Evolutionary conservation across 305 asterid genomes (phyloP).

Genomic region (Caryopteris hybrid): DNA sequence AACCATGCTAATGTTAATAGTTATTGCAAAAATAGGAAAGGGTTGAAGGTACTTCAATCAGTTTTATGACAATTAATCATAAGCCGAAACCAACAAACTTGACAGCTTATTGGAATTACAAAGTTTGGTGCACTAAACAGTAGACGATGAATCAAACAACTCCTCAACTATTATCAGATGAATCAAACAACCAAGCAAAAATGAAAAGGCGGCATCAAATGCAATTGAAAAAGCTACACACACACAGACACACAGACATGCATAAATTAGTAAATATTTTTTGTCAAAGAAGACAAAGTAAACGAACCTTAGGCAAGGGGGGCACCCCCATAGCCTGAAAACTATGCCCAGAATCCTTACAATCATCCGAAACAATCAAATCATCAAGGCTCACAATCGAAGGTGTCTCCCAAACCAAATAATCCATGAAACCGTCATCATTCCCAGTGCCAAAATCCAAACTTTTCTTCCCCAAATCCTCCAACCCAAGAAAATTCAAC

Average conservation of each 20-base stretch:
- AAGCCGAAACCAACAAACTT: too few relatives aligned
- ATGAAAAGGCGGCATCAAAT: not conserved
- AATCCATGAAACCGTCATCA: constrained; percentile 45
- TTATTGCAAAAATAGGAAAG: too few relatives aligned
- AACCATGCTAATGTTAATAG: not conserved
- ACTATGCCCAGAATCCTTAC: constrained; percentile 32
- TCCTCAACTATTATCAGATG: not conserved
- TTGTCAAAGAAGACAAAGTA: not conserved
- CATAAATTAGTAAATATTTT: not conserved
- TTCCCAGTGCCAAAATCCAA: constrained; percentile 24
- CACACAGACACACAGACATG: not conserved
- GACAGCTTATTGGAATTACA: too few relatives aligned
- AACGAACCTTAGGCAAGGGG: constrained; percentile 86
- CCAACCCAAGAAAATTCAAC: constrained; percentile 61
- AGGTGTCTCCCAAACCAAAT: constrained; percentile 86
- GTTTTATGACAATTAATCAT: too few relatives aligned
- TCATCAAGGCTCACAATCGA: constrained; percentile 70
- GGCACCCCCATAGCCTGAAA: constrained; percentile 92
- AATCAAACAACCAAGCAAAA: not conserved
- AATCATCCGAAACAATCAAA: constrained; percentile 48
- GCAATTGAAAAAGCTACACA: too few relatives aligned
- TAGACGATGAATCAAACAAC: too few relatives aligned
- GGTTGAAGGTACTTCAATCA: too few relatives aligned
- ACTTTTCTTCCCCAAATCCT: constrained; percentile 59
- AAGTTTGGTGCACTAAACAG: too few relatives aligned